Evolutionary conservation across 345 rosid species (phyloP), one percentile per base, ranked within the genome.

Genomic region (Eutrema japonicum): DNA sequence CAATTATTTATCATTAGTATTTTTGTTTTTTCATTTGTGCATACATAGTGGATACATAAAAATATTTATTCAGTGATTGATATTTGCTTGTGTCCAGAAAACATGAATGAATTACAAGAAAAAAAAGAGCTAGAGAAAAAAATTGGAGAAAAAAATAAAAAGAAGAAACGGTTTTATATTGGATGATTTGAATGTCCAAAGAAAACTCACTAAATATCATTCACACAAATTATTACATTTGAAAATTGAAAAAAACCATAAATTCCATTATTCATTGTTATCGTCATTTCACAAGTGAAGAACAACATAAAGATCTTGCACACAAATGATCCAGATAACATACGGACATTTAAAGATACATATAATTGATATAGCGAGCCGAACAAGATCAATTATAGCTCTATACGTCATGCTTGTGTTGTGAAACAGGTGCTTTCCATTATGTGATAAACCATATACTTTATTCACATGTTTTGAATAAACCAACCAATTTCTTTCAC

Each of bases 391-490:
- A 41, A 61, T 52, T 14, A 43, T 72, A 27, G 64, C 2, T 47
- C 18, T 66, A 74, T 3, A 16, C 16, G 0, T 16, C 16, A 16
- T 16, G 16, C 47, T 40, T 58, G 46, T 41, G 66, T 27, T 8
- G 52, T 55, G 68, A 74, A 74, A 58, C 78, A 61, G 22, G 98
- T 89, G 85, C 97, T 89, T 78, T 93, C 98, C 64, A 93, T 89
- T 53, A 93, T 85, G 80, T 93, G 88, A 73, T 91, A 86, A 22
- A 22, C 22, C 22, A 22, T 22, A 22, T 22, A 22, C 22, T 22
- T 22, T 22, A 22, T 22, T 22, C 22, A 22, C 22, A 22, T 22
- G 22, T 22, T 22, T 22, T 1, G 22, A 22, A 22, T 22, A 22
- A 22, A 22, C 22, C 22, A 22, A 22, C 22, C 22, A 22, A 22